Percentiles rank a stretch among this genome's conserved stretches.
Evolutionary conservation across 805 yeast genomes (phyloP).

Genomic region (Starmerella geochares): DNA sequence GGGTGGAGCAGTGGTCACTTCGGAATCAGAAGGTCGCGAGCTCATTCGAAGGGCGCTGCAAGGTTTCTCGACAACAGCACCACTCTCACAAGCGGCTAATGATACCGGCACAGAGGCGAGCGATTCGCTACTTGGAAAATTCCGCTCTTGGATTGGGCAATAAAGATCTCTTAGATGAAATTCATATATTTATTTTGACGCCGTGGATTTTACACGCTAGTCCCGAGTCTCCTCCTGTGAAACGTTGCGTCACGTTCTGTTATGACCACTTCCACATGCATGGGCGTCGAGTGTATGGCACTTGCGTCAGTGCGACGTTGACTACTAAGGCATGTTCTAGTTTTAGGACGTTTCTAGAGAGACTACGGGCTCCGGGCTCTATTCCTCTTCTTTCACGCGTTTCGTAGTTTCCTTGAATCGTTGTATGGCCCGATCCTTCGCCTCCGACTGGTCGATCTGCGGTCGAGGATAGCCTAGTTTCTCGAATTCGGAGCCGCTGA

Average conservation of each 20-base stretch:
- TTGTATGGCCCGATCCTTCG: conserved; percentile 15
- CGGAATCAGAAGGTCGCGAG: conserved; percentile 32
- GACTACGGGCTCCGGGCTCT: too few species aligned
- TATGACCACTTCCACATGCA: too few species aligned
- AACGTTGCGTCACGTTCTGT: too few species aligned
- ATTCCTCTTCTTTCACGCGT: conserved; percentile 6
- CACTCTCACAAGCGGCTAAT: background rate
- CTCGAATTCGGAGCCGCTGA: conserved; percentile 14
- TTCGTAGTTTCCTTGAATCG: conserved; percentile 16
- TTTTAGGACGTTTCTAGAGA: too few species aligned
- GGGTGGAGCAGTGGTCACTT: conserved; percentile 16
- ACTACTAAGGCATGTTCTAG: too few species aligned
- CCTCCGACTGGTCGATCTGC: conserved; percentile 9
- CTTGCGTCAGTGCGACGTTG: too few species aligned
- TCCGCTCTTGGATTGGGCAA: conserved; percentile 1
- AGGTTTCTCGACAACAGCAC: conserved; percentile 12
- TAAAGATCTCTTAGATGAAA: too few species aligned
- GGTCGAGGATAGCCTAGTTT: conserved; percentile 22
- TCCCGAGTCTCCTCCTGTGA: too few species aligned
- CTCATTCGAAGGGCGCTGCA: conserved; percentile 29
- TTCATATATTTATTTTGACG: background rate
- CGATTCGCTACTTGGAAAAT: background rate
- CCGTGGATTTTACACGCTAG: too few species aligned
- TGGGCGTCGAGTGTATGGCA: too few species aligned
- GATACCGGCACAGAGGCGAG: background rate